These are phyloP conservation scores for Zelopaecilomyces penicillatus DNA, from an alignment of 2,329 filamentous ascomycete species.

Conservation along the genomic window DNA sequence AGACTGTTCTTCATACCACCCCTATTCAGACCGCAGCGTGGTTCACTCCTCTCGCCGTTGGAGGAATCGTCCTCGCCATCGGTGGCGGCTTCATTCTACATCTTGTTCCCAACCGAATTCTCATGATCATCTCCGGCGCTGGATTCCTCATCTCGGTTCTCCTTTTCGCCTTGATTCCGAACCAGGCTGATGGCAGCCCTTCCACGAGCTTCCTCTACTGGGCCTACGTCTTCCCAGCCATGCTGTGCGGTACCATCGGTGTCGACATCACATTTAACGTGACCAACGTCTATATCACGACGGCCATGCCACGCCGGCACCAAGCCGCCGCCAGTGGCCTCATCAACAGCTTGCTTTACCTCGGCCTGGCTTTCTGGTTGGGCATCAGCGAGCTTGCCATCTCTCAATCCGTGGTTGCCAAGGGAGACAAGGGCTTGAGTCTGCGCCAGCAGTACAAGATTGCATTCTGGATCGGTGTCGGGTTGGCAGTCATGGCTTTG, in stretches of 20 bases:
- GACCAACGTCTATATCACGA: slow-evolving; percentile 70
- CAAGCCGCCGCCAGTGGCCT: slow-evolving; percentile 67
- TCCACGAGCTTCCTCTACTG: slow-evolving; percentile 44
- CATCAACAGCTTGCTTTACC: slow-evolving; percentile 61
- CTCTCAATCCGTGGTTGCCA: slow-evolving; percentile 33
- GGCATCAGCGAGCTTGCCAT: slow-evolving; percentile 60
- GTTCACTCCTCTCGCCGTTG: slow-evolving; percentile 59
- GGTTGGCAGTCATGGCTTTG: slow-evolving; percentile 42
- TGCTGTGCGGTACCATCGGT: slow-evolving; percentile 61
- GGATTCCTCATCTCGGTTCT: slow-evolving; percentile 51
- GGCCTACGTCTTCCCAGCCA: slow-evolving; percentile 64
- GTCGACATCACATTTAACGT: slow-evolving; percentile 71
- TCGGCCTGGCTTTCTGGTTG: slow-evolving; percentile 64
- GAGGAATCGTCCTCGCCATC: slow-evolving; percentile 57
- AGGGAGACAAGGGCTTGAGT: slow-evolving; percentile 24
- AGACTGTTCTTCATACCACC: slow-evolving; percentile 48
- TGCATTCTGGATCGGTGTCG: slow-evolving; percentile 59
- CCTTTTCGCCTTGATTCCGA: slow-evolving; percentile 56
- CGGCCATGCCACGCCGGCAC: slow-evolving; percentile 53
- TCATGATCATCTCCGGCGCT: slow-evolving; percentile 53
- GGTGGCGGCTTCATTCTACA: slow-evolving; percentile 61
- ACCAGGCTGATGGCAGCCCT: slow-evolving; percentile 32
- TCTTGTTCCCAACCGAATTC: slow-evolving; percentile 50
- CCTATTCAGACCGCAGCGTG: slow-evolving; percentile 59
- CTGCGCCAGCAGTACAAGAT: slow-evolving; percentile 49